Evolutionary conservation across 257 asterid genomes (phyloP), one percentile per base, ranked within the genome.

Genomic region (Solanum ossicruentum): DNA sequence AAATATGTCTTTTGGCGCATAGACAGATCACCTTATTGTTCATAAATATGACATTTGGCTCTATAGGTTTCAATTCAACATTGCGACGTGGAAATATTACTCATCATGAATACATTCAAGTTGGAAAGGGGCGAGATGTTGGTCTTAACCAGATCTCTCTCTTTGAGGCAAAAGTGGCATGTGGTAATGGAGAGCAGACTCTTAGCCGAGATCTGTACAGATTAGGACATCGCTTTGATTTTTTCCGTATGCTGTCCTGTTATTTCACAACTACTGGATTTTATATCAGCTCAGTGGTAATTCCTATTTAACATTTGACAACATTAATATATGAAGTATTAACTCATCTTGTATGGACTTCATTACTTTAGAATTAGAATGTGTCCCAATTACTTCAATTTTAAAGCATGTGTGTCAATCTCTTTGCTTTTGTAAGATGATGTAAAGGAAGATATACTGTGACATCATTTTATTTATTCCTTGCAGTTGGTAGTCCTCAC

Each of bases 141-240:
- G 99, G 99, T 75, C 95, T 95, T 83, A 95, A 95, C 90, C 99
- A 95, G 87, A 95, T 95, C 86, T 94, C 99, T 72, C 98, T 95
- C 82, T 95, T 95, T 88, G 99, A 95, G 89, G 99, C 99, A 82
- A 95, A 95, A 91, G 99, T 94, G 84, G 97, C 99, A 13, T 95
- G 99, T 87, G 99, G 99, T 82, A 95, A 95, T 83, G 99, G 98
- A 86, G 99, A 95, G 90, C 99, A 95, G 93, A 91, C 93, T 9
- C 97, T 95, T 82, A 94, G 98, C 89, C 98, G 99, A 85, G 99
- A 95, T 86, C 84, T 95, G 86, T 95, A 95, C 94, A 91, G 99
- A 92, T 86, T 95, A 89, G 99, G 99, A 12, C 99, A 95, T 84
- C 98, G 99, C 81, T 95, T 95, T 81, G 99, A 95, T 89, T 95